These are phyloP conservation scores for Albugo candida DNA, from an alignment of 352 stramenopile species.

Conservation along the genomic window DNA sequence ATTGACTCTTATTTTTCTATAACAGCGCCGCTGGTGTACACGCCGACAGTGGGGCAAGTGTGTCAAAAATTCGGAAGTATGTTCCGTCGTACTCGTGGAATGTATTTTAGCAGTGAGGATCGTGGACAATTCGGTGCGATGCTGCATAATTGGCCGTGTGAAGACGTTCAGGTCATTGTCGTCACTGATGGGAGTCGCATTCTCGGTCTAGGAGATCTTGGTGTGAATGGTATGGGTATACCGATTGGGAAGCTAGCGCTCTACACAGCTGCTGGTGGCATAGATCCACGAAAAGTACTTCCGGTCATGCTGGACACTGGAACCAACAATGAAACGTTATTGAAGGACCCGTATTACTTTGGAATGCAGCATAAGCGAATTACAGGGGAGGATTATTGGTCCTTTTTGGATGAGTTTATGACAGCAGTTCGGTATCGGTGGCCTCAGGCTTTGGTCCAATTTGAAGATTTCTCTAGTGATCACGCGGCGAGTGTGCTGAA, in stretches of 20 bases:
- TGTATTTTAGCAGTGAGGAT: slow-evolving; percentile 91
- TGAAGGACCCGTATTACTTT: slow-evolving; percentile 90
- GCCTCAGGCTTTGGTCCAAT: slow-evolving; percentile 90
- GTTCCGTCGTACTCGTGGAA: slow-evolving; percentile 80
- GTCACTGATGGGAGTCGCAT: slow-evolving; percentile 94
- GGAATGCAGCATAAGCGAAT: slow-evolving; percentile 84
- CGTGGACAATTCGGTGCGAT: slow-evolving; percentile 74
- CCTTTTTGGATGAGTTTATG: slow-evolving; percentile 91
- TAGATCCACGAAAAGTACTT: slow-evolving; percentile 85
- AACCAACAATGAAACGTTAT: slow-evolving; percentile 88
- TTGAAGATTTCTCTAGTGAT: slow-evolving; percentile 91
- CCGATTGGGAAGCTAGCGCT: slow-evolving; percentile 92
- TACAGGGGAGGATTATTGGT: slow-evolving; percentile 82
- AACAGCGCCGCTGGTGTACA: slow-evolving; percentile 93
- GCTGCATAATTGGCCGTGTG: slow-evolving; percentile 92
- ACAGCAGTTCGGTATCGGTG: slow-evolving; percentile 66
- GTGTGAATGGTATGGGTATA: slow-evolving; percentile 95
- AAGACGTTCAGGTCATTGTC: slow-evolving; percentile 94
- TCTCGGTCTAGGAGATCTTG: slow-evolving; percentile 91
- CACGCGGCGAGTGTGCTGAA: slow-evolving; percentile 83
- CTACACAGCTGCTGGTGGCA: slow-evolving; percentile 88
- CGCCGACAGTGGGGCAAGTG: slow-evolving; percentile 88
- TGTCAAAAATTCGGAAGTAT: slow-evolving; percentile 83
- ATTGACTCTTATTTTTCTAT: not conserved
- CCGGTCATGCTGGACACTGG: slow-evolving; percentile 93